Conservation (phyloP, 768 basidiomycete genomes). For the Hortiboletus campestris region DNA sequence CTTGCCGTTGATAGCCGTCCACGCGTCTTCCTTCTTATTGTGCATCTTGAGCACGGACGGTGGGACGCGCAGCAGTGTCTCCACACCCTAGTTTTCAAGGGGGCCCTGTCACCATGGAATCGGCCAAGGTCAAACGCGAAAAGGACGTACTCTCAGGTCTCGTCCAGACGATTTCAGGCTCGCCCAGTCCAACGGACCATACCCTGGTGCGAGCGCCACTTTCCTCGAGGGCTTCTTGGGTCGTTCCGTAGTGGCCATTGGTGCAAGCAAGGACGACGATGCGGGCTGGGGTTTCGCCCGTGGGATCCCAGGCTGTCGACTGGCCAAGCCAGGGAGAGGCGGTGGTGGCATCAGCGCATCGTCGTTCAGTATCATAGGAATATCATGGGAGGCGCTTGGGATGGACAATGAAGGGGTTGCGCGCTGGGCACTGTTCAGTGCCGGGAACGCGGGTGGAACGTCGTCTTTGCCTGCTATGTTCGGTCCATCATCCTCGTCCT, state of each 20-base stretch:
- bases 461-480: conserved; percentile 51
- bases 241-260: conserved; percentile 60
- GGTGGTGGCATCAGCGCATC: conserved; percentile 53
- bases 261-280: conserved; percentile 50
- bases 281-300: conserved; percentile 20
- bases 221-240: conserved; percentile 66
- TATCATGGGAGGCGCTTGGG: not conserved
- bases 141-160: conserved; percentile 65
- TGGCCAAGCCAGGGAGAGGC: conserved; percentile 41
- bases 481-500: conserved; percentile 37
- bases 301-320: conserved; percentile 32
- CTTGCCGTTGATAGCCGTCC: conserved; percentile 89
- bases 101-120: not conserved
- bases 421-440: conserved; percentile 69
- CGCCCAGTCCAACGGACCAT: conserved; percentile 93
- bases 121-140: not conserved
- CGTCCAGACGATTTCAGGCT: conserved; percentile 76
- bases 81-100: conserved; percentile 57
- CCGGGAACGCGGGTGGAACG: conserved; percentile 71
- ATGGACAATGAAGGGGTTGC: conserved; percentile 28
- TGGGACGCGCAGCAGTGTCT: conserved; percentile 64
- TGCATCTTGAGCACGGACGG: conserved; percentile 78
- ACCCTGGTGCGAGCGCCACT: conserved; percentile 88
- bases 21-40: conserved; percentile 83
- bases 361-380: conserved; percentile 42